phyloP scores from a whole-genome alignment of 2,329 filamentous ascomycete genomes.

The Chaetomium globosum region DNA sequence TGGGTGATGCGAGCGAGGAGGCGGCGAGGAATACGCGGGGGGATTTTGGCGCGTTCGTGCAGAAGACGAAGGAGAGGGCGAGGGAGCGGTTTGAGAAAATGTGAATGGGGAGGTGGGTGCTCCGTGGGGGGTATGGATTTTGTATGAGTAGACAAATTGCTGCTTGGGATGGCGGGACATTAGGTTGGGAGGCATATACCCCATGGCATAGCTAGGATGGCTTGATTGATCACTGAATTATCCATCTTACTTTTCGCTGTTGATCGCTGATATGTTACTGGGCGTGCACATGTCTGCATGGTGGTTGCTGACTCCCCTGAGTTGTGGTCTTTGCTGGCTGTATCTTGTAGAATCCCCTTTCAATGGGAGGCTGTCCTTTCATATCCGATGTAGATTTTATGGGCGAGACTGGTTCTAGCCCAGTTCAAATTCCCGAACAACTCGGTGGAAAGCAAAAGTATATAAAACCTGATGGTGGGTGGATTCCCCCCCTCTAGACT shows the following conservation, averaged over 20 bases:
- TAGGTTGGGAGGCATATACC: not conserved
- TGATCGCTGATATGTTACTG: not conserved
- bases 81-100: constrained; percentile 66
- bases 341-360: not conserved
- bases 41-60: constrained; percentile 64
- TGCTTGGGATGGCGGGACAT: not conserved
- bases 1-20: constrained; percentile 68
- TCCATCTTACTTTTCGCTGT: not conserved
- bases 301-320: not conserved
- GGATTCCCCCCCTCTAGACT: no score
- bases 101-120: constrained; percentile 30
- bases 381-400: no score
- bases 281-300: not conserved
- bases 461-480: no score
- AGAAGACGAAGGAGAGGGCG: constrained; percentile 66
- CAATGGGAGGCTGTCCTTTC: not conserved
- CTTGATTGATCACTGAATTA: not conserved
- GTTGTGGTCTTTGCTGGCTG: not conserved
- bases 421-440: no score
- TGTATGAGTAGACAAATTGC: constrained; percentile 2
- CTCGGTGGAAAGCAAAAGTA: no score
- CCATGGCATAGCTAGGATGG: not conserved
- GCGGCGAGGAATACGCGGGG: constrained; percentile 64
- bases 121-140: not conserved
- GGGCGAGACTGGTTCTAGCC: no score